These are phyloP conservation scores for Cladorrhinum samala DNA, from an alignment of 495 filamentous ascomycete genomes.

Conservation along the genomic window DNA sequence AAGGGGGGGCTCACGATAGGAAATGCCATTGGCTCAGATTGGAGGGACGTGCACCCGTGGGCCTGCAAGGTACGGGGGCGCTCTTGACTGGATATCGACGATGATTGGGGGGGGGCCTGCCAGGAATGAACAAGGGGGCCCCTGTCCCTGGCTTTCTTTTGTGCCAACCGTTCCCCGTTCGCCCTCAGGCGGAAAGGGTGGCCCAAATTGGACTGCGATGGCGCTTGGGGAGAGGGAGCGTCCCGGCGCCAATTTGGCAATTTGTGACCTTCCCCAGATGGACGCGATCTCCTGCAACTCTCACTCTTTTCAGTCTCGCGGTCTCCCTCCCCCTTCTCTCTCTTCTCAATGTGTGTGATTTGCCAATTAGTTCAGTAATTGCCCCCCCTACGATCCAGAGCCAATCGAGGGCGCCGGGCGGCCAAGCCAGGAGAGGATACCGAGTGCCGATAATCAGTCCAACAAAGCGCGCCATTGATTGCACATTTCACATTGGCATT, in stretches of 20 bases:
- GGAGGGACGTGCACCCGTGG: neutral
- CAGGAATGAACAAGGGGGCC: neutral
- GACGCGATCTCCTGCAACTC: slow-evolving; percentile 1
- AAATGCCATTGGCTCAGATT: neutral
- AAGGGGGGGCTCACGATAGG: slow-evolving; percentile 1
- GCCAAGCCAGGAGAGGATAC: slow-evolving; percentile 5
- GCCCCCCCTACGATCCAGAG: slow-evolving; percentile 7
- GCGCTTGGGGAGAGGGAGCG: neutral
- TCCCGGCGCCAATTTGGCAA: neutral
- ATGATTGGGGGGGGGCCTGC: neutral
- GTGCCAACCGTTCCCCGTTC: neutral
- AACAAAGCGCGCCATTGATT: slow-evolving; percentile 1
- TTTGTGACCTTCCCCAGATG: neutral
- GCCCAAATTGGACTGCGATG: neutral
- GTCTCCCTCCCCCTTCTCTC: neutral
- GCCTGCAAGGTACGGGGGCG: slow-evolving; percentile 1
- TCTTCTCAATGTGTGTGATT: slow-evolving; percentile 5
- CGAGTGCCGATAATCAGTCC: slow-evolving; percentile 3
- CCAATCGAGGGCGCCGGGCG: slow-evolving; percentile 1
- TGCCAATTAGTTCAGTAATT: too few relatives aligned
- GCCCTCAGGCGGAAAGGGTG: slow-evolving; percentile 1
- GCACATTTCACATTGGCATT: slow-evolving; percentile 1
- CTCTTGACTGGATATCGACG: neutral
- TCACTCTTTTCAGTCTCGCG: neutral
- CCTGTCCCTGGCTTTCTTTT: neutral